A percentile compares a stretch with the other conserved stretches of the same genome.
phyloP scores from a whole-genome alignment of 345 rosid genomes.

The Aethionema arabicum region DNA sequence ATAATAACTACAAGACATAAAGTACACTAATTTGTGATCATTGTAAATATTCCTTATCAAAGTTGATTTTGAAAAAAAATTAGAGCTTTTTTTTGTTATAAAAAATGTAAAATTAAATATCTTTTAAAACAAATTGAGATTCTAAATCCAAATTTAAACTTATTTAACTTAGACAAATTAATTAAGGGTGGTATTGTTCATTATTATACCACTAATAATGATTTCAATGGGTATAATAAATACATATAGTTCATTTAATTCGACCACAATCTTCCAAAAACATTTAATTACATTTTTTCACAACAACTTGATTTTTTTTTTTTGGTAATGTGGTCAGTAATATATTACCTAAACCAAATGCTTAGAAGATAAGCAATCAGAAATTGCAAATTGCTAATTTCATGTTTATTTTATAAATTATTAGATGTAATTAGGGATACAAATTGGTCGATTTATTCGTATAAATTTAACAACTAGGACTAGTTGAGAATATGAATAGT shows the following conservation, averaged over 20 bases:
- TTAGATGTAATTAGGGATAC: slow-evolving; percentile 23
- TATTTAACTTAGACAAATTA: too few relatives aligned
- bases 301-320: slow-evolving; percentile 10
- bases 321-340: slow-evolving; percentile 10
- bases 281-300: slow-evolving; percentile 1
- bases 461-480: slow-evolving; percentile 34
- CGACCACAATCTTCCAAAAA: background rate
- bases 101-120: too few relatives aligned
- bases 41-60: too few relatives aligned
- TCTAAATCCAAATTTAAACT: too few relatives aligned
- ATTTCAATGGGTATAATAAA: too few relatives aligned
- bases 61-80: too few relatives aligned
- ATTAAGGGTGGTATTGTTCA: too few relatives aligned
- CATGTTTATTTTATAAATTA: slow-evolving; percentile 13
- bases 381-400: slow-evolving; percentile 22
- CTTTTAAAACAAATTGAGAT: too few relatives aligned
- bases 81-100: too few relatives aligned
- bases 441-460: slow-evolving; percentile 27
- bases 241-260: background rate
- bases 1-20: too few relatives aligned
- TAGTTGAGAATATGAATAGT: slow-evolving; percentile 30
- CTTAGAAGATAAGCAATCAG: slow-evolving; percentile 23
- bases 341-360: slow-evolving; percentile 24
- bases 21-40: too few relatives aligned
- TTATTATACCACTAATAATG: too few relatives aligned